phyloP scores from a whole-genome alignment of 345 rosid genomes.

The Luvunga scandens region DNA sequence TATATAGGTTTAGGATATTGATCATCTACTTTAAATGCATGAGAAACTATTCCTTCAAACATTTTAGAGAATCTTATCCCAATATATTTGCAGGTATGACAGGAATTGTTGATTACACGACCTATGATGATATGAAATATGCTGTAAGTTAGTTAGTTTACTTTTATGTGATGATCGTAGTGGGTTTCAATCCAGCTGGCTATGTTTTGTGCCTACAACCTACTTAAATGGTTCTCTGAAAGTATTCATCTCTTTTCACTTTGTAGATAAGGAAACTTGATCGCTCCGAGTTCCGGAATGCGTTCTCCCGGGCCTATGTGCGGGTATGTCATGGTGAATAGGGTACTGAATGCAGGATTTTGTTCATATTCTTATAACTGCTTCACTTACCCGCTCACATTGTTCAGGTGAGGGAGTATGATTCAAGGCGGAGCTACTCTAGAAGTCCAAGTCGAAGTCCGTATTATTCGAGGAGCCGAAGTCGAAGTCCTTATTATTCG shows the following conservation, averaged over 20 bases:
- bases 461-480: slow-evolving; percentile 40
- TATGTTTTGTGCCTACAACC: neutral
- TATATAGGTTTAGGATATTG: neutral
- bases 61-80: neutral
- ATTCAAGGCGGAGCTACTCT: slow-evolving; percentile 48
- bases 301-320: slow-evolving; percentile 75
- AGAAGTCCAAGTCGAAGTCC: slow-evolving; percentile 70
- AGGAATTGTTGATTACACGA: slow-evolving; percentile 88
- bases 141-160: slow-evolving; percentile 74
- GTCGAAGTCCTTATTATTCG: slow-evolving; percentile 24
- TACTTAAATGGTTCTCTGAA: neutral
- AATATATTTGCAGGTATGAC: slow-evolving; percentile 58
- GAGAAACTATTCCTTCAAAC: neutral
- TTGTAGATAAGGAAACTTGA: slow-evolving; percentile 81
- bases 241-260: slow-evolving; percentile 6
- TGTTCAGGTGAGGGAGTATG: slow-evolving; percentile 81
- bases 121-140: slow-evolving; percentile 89
- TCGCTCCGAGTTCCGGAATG: slow-evolving; percentile 82
- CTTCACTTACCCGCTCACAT: neutral
- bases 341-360: neutral
- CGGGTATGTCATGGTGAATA: slow-evolving; percentile 46
- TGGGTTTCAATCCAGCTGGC: neutral
- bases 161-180: neutral
- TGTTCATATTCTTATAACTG: neutral
- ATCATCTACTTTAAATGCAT: neutral